A percentile compares a stretch with the other conserved stretches of the same genome.
Conservation (phyloP, 2,329 filamentous ascomycete species). For the Stagonosporopsis cucurbitacearum region DNA sequence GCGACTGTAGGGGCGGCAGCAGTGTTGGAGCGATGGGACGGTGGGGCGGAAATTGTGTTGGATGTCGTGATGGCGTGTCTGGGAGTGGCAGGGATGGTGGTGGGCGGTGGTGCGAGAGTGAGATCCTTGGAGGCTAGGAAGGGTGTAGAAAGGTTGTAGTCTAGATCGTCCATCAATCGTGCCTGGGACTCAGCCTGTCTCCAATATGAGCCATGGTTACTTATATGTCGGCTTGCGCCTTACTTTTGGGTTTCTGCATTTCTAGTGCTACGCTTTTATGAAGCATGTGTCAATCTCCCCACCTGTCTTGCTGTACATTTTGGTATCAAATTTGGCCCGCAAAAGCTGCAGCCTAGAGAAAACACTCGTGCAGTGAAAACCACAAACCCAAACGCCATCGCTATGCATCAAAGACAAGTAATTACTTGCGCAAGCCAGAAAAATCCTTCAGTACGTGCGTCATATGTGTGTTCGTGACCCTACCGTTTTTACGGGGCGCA, state of each 20-base stretch:
- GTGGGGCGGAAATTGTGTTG: slow-evolving; percentile 1
- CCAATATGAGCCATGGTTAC: neutral
- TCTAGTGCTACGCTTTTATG: neutral
- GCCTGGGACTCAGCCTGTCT: neutral
- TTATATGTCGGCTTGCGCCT: neutral
- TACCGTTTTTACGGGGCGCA: slow-evolving; percentile 75
- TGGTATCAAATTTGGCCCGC: slow-evolving; percentile 11
- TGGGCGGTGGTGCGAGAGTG: neutral
- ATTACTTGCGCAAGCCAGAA: slow-evolving; percentile 53
- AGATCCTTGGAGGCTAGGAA: neutral
- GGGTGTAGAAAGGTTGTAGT: neutral
- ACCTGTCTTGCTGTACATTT: neutral
- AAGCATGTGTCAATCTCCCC: neutral
- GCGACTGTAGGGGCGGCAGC: slow-evolving; percentile 15
- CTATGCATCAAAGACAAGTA: slow-evolving; percentile 33
- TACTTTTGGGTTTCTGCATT: neutral
- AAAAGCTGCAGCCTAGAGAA: neutral
- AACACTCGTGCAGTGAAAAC: neutral
- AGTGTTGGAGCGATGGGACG: slow-evolving; percentile 10
- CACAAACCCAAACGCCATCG: slow-evolving; percentile 34
- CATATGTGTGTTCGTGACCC: slow-evolving; percentile 91
- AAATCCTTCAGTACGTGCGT: slow-evolving; percentile 79
- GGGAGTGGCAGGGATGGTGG: neutral
- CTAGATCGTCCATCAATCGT: neutral
- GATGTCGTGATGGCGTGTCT: slow-evolving; percentile 2